Conservation (phyloP, 2,329 filamentous ascomycete genomes). For the Colletotrichum sp. region DNA sequence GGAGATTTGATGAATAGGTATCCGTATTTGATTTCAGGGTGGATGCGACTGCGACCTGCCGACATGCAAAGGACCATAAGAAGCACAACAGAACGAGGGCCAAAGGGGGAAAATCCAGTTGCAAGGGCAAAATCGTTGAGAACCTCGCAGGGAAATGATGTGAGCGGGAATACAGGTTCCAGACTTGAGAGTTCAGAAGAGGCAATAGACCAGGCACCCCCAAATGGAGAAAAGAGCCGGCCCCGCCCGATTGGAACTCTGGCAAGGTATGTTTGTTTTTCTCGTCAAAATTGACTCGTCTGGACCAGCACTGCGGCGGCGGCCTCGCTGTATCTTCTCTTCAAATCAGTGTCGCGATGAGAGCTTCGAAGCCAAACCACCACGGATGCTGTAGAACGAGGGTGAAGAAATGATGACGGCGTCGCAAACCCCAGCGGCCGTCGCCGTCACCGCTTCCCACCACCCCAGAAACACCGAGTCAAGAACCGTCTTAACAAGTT, state of each 20-base stretch:
- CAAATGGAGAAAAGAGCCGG: not conserved
- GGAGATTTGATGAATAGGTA: not conserved
- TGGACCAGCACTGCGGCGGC: not conserved
- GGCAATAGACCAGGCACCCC: not conserved
- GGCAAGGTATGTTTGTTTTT: not conserved
- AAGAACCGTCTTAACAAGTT: not conserved
- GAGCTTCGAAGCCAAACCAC: not conserved
- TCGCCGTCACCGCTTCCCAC: not conserved
- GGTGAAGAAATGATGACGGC: not conserved
- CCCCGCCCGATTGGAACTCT: not conserved
- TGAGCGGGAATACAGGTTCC: not conserved
- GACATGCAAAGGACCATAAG: not conserved
- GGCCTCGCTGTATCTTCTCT: not conserved
- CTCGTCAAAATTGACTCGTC: not conserved
- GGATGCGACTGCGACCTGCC: not conserved
- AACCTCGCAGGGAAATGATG: not conserved
- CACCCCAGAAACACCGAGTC: not conserved
- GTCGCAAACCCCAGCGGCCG: not conserved
- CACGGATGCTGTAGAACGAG: not conserved
- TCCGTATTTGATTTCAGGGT: not conserved
- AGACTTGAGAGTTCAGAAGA: not conserved
- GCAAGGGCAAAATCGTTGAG: not conserved
- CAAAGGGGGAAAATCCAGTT: not conserved
- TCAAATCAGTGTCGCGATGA: not conserved
- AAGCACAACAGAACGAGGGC: not conserved